A percentile compares a stretch with the other conserved stretches of the same genome.
Evolutionary conservation across 148 eudicot species (phyloP).

Genomic region (Salicornia ramosissima): DNA sequence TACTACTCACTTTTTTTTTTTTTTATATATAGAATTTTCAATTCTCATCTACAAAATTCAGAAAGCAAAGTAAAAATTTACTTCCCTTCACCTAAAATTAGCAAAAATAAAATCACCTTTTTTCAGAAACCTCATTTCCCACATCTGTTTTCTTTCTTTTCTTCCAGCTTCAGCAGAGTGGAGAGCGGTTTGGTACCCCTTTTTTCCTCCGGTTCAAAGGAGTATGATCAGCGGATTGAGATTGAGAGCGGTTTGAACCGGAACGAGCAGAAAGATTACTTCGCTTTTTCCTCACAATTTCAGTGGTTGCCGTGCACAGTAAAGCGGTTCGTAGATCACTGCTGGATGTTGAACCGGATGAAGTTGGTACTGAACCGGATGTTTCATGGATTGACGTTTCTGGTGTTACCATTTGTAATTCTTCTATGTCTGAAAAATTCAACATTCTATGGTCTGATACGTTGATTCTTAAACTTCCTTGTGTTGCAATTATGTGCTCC

Average conservation of each 20-base stretch:
- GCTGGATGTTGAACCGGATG: constrained; percentile 34
- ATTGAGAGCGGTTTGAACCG: background rate
- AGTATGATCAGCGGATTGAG: constrained; percentile 10
- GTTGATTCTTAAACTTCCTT: constrained; percentile 17
- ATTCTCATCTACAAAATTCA: constrained; percentile 13
- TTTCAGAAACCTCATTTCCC: background rate
- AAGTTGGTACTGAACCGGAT: constrained; percentile 20
- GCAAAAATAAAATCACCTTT: constrained; percentile 9
- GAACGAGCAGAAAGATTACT: constrained; percentile 22
- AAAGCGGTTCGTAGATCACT: constrained; percentile 25
- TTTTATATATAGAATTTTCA: no score
- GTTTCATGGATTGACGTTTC: constrained; percentile 42
- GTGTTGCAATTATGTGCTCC: constrained; percentile 20
- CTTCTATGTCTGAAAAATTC: constrained; percentile 25
- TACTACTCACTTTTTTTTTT: no score
- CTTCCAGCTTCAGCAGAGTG: constrained; percentile 37
- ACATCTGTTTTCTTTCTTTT: background rate
- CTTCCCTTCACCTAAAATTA: constrained; percentile 13
- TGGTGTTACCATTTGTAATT: constrained; percentile 28
- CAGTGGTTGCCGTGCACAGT: constrained; percentile 29
- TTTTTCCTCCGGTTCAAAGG: constrained; percentile 32
- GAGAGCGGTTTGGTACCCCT: constrained; percentile 38
- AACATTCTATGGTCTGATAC: constrained; percentile 20
- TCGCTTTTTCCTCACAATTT: constrained; percentile 40
- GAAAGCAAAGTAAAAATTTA: constrained; percentile 1